Conservation (phyloP, 345 rosid species). For the Linum usitatissimum region DNA sequence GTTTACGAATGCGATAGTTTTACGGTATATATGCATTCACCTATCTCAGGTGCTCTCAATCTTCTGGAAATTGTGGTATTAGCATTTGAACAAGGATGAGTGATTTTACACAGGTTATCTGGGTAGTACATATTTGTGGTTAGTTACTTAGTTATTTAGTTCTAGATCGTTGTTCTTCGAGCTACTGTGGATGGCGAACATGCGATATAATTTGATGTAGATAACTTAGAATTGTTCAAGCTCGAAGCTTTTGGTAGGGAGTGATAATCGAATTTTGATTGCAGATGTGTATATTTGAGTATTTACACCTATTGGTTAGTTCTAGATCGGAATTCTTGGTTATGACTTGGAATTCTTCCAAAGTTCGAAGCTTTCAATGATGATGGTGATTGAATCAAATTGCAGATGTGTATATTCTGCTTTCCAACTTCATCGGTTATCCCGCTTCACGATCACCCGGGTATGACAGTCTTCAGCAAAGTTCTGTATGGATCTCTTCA, state of each 20-base stretch:
- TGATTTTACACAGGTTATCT: too few species aligned
- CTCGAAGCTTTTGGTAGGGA: neutral
- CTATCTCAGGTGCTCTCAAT: neutral
- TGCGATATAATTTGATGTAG: neutral
- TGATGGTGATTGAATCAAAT: neutral
- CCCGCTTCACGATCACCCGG: constrained; percentile 94
- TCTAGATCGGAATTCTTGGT: neutral
- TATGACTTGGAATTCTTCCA: neutral
- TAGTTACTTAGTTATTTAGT: too few species aligned
- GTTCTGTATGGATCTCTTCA: constrained; percentile 87
- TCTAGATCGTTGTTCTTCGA: too few species aligned
- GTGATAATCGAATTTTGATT: neutral
- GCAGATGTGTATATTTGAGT: constrained; percentile 33
- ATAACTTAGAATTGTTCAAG: neutral
- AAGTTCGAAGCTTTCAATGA: neutral
- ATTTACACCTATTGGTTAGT: too few species aligned
- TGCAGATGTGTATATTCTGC: constrained; percentile 93
- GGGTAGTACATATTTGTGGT: too few species aligned
- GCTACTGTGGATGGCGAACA: neutral
- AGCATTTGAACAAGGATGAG: neutral
- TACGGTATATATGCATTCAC: constrained; percentile 33
- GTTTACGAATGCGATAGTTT: constrained; percentile 58
- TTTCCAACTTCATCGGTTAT: constrained; percentile 91
- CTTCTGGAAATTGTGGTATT: neutral
- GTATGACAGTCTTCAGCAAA: constrained; percentile 90